Evolutionary conservation across 768 basidiomycete genomes (phyloP), one percentile per base, ranked within the genome.

Genomic region (Wakefieldia striispora): DNA sequence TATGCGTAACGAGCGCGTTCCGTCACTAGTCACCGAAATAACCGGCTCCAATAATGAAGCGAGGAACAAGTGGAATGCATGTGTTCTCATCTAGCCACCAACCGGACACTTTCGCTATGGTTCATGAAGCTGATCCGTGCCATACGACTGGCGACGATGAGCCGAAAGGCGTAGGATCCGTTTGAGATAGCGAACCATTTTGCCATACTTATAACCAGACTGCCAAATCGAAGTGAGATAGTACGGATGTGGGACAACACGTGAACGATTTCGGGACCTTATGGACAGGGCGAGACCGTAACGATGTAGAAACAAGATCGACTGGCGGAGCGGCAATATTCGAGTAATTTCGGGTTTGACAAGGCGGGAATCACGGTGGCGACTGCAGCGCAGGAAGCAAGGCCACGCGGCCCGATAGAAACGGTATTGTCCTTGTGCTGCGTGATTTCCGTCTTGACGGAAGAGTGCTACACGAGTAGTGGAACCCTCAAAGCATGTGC

Each of bases 41-140:
- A 17, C 13, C 33, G 2, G 12, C 29, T 10, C 13, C 29, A 38
- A 38, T 21, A 13, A 8, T n/a, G 23, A 24, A 11, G 21, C 16
- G 31, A 34, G 11, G 20, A 21, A 33, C 29, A 43, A 27, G 27
- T 27, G 43, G 29, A 29, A 29, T 29, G 29, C 29, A 29, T 29
- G 29, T 29, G 29, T 13, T 3, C 6, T 11, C 29, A 16, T 33
- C 14, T 6, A 33, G 33, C 33, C 33, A 33, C 33, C 24, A 26
- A 21, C 45, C 20, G 29, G 29, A 33, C 33, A 16, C 19, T 23
- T 44, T 40, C 21, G 33, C 17, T 16, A 26, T 33, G 19, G 19
- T 35, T 23, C 26, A 24, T 13, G 49, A 43, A 54, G 29, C 26
- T 47, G 51, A 58, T 57, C 43, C 31, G 35, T 23, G 27, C 23